Evolutionary conservation across 805 yeast species (phyloP).

Genomic region (Pichia scutulata): DNA sequence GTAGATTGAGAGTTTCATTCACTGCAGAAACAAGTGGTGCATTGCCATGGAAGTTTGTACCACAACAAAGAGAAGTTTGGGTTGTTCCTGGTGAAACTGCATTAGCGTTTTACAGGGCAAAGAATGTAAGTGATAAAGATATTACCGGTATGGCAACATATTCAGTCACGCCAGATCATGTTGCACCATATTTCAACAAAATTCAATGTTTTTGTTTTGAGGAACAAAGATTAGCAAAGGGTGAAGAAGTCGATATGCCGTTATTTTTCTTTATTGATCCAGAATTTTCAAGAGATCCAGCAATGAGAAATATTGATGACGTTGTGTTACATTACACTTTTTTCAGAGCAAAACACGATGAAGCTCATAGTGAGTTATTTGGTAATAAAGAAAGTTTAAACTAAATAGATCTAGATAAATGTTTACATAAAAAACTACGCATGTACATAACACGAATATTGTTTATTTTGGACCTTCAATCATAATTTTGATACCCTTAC

Average conservation of each 20-base stretch:
- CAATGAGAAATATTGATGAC: slow-evolving; percentile 85
- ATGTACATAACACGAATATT: neutral
- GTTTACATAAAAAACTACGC: neutral
- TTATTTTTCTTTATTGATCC: slow-evolving; percentile 96
- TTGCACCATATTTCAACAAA: slow-evolving; percentile 92
- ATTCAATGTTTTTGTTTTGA: slow-evolving; percentile 98
- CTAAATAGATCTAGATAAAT: neutral
- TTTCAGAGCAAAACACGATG: slow-evolving; percentile 50
- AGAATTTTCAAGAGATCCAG: slow-evolving; percentile 87
- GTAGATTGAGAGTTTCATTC: slow-evolving; percentile 75
- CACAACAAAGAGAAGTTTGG: slow-evolving; percentile 88
- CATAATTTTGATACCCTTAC: slow-evolving; percentile 68
- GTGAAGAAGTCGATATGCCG: slow-evolving; percentile 99
- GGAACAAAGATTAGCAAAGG: slow-evolving; percentile 88
- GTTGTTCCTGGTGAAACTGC: slow-evolving; percentile 98
- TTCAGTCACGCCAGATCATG: slow-evolving; percentile 92
- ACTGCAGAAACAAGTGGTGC: slow-evolving; percentile 88
- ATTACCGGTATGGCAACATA: slow-evolving; percentile 98
- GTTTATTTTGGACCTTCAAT: slow-evolving; percentile 59
- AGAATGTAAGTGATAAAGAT: slow-evolving; percentile 76
- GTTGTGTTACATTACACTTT: slow-evolving; percentile 88
- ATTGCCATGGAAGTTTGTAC: slow-evolving; percentile 91
- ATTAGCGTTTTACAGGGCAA: slow-evolving; percentile 88
- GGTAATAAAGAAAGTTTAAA: slow-evolving; percentile 16
- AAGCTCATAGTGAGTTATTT: slow-evolving; percentile 21